phyloP scores from a whole-genome alignment of 2,329 filamentous ascomycete genomes.

The Trichoderma atroviride region DNA sequence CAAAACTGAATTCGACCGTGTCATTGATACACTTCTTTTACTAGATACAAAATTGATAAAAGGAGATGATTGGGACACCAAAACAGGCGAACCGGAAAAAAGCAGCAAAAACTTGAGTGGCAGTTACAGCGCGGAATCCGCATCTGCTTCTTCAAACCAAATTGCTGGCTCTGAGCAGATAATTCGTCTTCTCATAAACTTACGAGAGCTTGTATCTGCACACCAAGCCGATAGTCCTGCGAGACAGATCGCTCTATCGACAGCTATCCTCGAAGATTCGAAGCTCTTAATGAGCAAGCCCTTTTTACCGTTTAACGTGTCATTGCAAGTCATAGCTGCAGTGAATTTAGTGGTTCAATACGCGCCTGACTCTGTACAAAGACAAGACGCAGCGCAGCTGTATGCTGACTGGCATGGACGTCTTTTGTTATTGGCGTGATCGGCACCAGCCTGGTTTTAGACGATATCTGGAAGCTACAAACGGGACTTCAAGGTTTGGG shows the following conservation, averaged over 20 bases:
- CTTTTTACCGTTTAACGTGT: constrained; percentile 1
- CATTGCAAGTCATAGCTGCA: neutral
- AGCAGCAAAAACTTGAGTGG: neutral
- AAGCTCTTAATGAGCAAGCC: neutral
- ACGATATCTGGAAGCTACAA: neutral
- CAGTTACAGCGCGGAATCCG: too few relatives aligned
- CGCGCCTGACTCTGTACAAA: neutral
- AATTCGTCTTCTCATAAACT: neutral
- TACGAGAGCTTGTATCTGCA: constrained; percentile 2
- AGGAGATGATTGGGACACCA: too few relatives aligned
- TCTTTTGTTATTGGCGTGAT: neutral
- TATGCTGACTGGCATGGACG: constrained; percentile 2
- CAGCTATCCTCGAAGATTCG: neutral
- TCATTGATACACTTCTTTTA: constrained; percentile 13
- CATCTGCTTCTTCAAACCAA: neutral
- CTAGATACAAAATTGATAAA: neutral
- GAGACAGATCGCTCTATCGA: neutral
- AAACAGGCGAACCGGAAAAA: neutral
- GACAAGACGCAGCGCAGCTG: neutral
- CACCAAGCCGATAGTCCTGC: neutral
- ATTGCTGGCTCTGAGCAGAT: neutral
- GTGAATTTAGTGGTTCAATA: constrained; percentile 10
- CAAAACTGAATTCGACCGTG: constrained; percentile 21
- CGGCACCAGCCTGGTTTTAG: neutral
- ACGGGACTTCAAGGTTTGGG: neutral